Conservation (phyloP, 202 grass and related monocot genomes). For the Panicum virgatum region DNA sequence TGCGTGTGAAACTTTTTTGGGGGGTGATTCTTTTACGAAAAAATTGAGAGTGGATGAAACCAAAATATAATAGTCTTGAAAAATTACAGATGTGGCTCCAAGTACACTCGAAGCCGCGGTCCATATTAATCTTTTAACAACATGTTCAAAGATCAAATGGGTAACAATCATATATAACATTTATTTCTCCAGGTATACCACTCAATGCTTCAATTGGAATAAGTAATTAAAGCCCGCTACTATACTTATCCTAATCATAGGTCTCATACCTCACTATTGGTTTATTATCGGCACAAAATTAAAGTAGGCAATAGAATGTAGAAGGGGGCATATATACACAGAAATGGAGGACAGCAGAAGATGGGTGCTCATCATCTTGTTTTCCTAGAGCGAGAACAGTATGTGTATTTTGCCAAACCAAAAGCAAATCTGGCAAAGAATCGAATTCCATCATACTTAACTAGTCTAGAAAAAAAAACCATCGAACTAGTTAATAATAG, state of each 20-base stretch:
- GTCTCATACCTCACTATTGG: background rate
- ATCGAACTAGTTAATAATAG: background rate
- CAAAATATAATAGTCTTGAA: background rate
- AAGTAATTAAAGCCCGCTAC: background rate
- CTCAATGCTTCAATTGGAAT: background rate
- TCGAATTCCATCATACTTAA: background rate
- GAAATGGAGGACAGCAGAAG: background rate
- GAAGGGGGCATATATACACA: background rate
- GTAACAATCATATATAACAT: too few relatives aligned
- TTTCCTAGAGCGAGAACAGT: background rate
- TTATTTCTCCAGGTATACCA: background rate
- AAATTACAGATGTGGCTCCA: background rate
- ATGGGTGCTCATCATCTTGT: background rate
- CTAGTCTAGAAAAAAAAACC: background rate
- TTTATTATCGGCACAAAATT: background rate
- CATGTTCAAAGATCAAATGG: background rate
- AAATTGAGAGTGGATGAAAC: background rate
- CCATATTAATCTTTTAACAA: background rate
- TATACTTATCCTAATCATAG: background rate
- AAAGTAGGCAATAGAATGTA: background rate
- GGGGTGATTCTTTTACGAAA: background rate
- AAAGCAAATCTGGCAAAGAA: constrained; percentile 4
- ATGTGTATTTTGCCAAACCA: background rate
- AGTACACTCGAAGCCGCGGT: background rate
- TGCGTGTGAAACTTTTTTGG: background rate